A percentile compares a stretch with the other conserved stretches of the same genome.
Conservation (phyloP, 1,139 yeast genomes). For the Saccharomyces hybrid region DNA sequence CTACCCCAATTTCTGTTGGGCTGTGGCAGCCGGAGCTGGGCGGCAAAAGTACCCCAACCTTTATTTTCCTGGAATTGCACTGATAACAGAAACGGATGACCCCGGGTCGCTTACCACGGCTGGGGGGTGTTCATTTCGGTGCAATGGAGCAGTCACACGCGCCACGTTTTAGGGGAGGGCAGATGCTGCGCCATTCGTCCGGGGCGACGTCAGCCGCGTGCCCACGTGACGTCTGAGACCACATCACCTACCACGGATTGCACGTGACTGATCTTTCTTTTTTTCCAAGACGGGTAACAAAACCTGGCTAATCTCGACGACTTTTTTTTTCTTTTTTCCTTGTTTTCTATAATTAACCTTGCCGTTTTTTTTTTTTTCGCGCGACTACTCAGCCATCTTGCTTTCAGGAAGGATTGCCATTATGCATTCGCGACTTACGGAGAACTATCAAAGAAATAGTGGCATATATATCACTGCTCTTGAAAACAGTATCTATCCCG, state of each 20-base stretch:
- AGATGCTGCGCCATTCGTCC: neutral
- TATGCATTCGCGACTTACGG: neutral
- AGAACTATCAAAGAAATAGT: neutral
- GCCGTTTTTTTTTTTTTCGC: neutral
- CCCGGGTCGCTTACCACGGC: neutral
- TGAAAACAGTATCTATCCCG: neutral
- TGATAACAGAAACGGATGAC: neutral
- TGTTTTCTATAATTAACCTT: neutral
- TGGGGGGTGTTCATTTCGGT: neutral
- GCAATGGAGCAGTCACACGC: neutral
- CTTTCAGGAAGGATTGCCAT: neutral
- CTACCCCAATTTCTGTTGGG: neutral
- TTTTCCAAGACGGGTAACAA: neutral
- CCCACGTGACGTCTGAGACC: neutral
- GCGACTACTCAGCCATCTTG: constrained; percentile 1
- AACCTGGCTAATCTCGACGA: too few relatives aligned
- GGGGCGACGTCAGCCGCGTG: neutral
- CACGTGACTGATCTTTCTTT: neutral
- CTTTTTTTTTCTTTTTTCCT: neutral
- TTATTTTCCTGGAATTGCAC: neutral
- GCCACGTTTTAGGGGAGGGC: neutral
- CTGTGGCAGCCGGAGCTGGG: neutral
- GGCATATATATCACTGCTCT: neutral
- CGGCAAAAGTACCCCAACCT: constrained; percentile 1
- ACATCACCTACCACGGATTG: neutral